These are phyloP conservation scores for Ballota nigra DNA, from an alignment of 257 asterid species.

Conservation along the genomic window DNA sequence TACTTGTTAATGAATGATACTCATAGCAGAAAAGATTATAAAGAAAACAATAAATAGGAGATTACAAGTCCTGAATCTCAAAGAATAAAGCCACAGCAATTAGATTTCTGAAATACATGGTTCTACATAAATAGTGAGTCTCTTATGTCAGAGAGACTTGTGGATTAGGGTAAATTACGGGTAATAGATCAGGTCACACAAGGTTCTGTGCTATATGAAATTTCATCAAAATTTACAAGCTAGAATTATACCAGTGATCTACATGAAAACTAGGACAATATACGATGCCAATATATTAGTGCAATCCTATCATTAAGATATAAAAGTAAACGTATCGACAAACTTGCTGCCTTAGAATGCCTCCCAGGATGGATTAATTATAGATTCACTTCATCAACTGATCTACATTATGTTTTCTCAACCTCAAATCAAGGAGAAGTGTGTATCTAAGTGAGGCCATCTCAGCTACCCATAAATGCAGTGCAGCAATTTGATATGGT, in stretches of 20 bases:
- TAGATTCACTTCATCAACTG: not conserved
- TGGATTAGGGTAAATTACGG: not conserved
- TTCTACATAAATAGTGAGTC: not conserved
- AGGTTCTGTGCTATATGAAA: no score
- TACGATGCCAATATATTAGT: not conserved
- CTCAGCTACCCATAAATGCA: not conserved
- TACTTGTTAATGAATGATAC: no score
- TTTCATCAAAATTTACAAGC: no score
- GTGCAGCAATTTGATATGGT: not conserved
- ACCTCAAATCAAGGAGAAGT: not conserved
- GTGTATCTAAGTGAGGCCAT: not conserved
- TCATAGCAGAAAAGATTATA: not conserved
- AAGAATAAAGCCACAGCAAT: not conserved
- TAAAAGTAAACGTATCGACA: no score
- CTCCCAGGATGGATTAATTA: not conserved
- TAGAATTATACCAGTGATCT: no score
- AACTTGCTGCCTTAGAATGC: not conserved
- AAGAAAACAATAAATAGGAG: not conserved
- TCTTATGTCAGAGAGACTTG: not conserved
- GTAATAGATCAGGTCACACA: no score
- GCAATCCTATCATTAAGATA: not conserved
- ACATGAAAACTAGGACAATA: no score
- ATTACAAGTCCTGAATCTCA: not conserved
- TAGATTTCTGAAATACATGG: not conserved
- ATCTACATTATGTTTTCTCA: not conserved